Evolutionary conservation across 495 filamentous ascomycete genomes (phyloP), one percentile per base, ranked within the genome.

Genomic region (Aspergillus kassunensis): DNA sequence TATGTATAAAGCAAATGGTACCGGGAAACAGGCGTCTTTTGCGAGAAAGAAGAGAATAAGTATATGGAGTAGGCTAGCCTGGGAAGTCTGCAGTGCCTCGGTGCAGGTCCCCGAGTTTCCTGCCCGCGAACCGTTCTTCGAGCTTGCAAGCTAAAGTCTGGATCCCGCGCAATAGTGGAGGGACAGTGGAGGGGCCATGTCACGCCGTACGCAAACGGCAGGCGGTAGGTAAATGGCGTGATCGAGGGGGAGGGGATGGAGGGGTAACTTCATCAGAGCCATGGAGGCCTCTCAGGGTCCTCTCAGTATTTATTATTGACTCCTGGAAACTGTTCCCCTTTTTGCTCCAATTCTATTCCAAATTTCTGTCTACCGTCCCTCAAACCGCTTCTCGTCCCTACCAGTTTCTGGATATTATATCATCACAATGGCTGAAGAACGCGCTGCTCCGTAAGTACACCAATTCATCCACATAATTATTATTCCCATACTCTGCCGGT

Each of bases 341-440:
- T 24, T 21, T 36, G 25, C 18, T 43, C 24, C 21, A 53, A 40
- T 36, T 39, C 30, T 15, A 29, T 13, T 13, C 43, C 41, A 34
- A 24, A n/a, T 20, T 9, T 49, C 40, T 25, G 29, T 16, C 41
- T 16, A 16, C 19, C 19, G 18, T 23, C 21, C 7, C 13, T 21
- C 8, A 16, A 25, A n/a, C n/a, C n/a, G 18, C 29, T 1, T 12
- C 31, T 45, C 20, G n/a, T 15, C 33, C 4, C 16, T 52, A 46
- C 6, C 24, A n/a, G n/a, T n/a, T n/a, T n/a, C n/a, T n/a, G n/a
- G n/a, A n/a, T 52, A 13, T 15, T 18, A 58, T 37, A 50, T 52
- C 24, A 43, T 64, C 64, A 79, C 67, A 73, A 81, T 81, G 78
- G 75, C 78, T 58, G 55, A 69, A 51, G 71, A 73, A 55, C 69